Evolutionary conservation across 352 stramenopile genomes (phyloP).

Genomic region (Phytophthora sp.): DNA sequence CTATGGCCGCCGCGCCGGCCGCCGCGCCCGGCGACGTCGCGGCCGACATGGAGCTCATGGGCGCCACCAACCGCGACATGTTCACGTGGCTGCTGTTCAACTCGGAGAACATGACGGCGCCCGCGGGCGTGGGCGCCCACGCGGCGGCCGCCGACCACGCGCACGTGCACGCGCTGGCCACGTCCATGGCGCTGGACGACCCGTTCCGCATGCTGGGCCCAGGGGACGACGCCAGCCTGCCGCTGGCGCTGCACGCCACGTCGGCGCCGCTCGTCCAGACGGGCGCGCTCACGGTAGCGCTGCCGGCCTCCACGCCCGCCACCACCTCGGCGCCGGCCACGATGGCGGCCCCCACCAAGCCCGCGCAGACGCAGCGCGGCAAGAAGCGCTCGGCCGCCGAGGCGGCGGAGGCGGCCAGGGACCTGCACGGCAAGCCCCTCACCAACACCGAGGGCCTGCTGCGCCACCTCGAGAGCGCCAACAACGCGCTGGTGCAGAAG

Average conservation of each 20-base stretch:
- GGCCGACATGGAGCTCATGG: conserved; percentile 72
- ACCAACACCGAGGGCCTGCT: conserved; percentile 68
- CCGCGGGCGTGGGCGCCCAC: conserved; percentile 18
- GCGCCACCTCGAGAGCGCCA: conserved; percentile 75
- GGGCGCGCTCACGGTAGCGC: conserved; percentile 23
- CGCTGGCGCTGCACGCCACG: conserved; percentile 39
- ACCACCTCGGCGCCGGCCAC: conserved; percentile 15
- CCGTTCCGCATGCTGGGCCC: conserved; percentile 67
- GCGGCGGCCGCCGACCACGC: not conserved
- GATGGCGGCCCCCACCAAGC: conserved; percentile 33
- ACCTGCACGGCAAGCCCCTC: conserved; percentile 40
- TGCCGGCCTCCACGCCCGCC: conserved; percentile 24
- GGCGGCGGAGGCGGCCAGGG: conserved; percentile 42
- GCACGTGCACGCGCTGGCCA: conserved; percentile 27
- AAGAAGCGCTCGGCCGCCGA: conserved; percentile 64
- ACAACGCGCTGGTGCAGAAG: conserved; percentile 72
- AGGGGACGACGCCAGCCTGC: conserved; percentile 45
- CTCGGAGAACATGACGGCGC: conserved; percentile 82
- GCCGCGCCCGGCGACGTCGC: conserved; percentile 34
- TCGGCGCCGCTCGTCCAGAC: conserved; percentile 31
- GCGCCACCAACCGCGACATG: conserved; percentile 79
- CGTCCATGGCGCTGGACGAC: conserved; percentile 54
- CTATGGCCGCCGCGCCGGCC: conserved; percentile 22
- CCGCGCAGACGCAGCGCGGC: conserved; percentile 34
- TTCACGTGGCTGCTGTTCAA: conserved; percentile 89